These are phyloP conservation scores for Pichia terricola DNA, from an alignment of 1,139 yeast genomes.

Conservation along the genomic window DNA sequence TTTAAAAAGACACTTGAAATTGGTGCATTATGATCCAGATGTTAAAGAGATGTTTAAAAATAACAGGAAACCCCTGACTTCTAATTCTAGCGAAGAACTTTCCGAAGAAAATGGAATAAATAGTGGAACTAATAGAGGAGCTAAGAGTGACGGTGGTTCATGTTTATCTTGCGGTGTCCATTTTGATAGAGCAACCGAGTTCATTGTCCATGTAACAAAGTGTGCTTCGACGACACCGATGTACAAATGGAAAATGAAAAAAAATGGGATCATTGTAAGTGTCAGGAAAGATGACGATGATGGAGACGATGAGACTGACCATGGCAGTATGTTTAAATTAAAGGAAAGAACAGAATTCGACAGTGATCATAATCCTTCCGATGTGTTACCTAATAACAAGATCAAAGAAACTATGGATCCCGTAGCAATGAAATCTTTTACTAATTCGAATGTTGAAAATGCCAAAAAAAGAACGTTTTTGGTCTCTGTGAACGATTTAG, in stretches of 20 bases:
- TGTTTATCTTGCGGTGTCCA: conserved; percentile 21
- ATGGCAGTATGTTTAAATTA: not conserved
- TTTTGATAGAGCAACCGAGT: conserved; percentile 46
- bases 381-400: not conserved
- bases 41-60: conserved; percentile 1
- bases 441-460: no score
- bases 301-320: not conserved
- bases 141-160: conserved; percentile 18
- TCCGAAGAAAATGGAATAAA: no score
- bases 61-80: conserved; percentile 4
- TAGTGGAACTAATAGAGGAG: conserved; percentile 20
- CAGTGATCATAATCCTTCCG: not conserved
- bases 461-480: not conserved
- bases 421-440: not conserved
- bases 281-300: conserved; percentile 14
- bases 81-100: no score
- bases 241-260: conserved; percentile 24
- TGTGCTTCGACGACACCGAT: conserved; percentile 39
- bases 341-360: not conserved
- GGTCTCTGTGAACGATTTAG: conserved; percentile 9
- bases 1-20: conserved; percentile 53
- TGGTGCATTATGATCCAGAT: conserved; percentile 56
- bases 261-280: conserved; percentile 21
- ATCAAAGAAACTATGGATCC: not conserved
- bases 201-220: conserved; percentile 56